Evolutionary conservation across 805 yeast species (phyloP).

Genomic region (Cyberlindnera galapagoensis): DNA sequence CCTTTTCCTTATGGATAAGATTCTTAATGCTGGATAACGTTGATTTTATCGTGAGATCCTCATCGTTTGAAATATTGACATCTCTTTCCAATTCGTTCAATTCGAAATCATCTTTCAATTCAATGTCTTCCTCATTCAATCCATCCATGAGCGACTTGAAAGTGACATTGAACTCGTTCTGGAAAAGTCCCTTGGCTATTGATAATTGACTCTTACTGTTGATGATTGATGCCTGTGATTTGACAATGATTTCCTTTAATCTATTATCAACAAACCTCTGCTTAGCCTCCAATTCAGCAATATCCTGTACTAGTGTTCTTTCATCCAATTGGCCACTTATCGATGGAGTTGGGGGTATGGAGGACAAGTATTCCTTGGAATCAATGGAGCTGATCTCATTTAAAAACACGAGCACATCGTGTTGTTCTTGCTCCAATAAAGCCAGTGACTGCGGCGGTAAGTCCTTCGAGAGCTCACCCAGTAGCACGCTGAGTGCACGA

Average conservation of each 20-base stretch:
- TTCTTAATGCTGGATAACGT: constrained; percentile 19
- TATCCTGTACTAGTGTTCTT: constrained; percentile 53
- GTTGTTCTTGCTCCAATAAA: constrained; percentile 27
- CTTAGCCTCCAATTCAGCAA: constrained; percentile 64
- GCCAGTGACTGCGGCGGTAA: constrained; percentile 20
- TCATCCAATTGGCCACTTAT: constrained; percentile 19
- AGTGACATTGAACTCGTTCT: constrained; percentile 25
- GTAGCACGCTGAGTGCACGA: constrained; percentile 25
- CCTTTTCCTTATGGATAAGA: constrained; percentile 9
- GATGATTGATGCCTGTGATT: constrained; percentile 31
- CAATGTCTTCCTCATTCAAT: constrained; percentile 25
- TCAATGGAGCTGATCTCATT: constrained; percentile 41
- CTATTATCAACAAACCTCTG: constrained; percentile 41
- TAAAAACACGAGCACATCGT: constrained; percentile 29
- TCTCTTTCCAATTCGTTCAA: constrained; percentile 20
- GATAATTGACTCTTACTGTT: constrained; percentile 38
- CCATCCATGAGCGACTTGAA: constrained; percentile 26
- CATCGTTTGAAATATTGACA: constrained; percentile 15
- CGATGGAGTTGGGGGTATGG: constrained; percentile 33
- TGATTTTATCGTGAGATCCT: constrained; percentile 26
- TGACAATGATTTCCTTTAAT: constrained; percentile 33
- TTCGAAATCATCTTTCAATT: constrained; percentile 22
- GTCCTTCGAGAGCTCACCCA: constrained; percentile 29
- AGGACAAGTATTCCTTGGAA: constrained; percentile 37
- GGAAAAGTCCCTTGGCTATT: constrained; percentile 25